Base-by-base conservation (phyloP, 805 yeast genomes). In the Wickerhamiella australiensis region DNA sequence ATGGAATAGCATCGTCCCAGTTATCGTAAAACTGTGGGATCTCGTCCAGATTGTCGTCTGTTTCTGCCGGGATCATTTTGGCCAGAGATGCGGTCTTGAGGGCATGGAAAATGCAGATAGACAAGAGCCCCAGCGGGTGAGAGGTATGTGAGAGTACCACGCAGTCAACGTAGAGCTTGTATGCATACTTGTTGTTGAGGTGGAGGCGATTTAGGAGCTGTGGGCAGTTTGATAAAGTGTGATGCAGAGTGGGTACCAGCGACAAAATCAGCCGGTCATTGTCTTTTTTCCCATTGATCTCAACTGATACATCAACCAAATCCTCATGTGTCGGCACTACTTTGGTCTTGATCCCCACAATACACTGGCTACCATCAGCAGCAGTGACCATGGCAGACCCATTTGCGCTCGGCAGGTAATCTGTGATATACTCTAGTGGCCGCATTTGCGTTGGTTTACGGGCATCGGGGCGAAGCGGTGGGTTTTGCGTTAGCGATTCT, bases 11-110 rank as follows among this genome's bases (percentile, higher is more conserved):
- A 53, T 68, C 69, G 59, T 71, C 81, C 88, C 83, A 90, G 56
- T 86, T 95, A 59, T 88, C 96, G 37, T 88, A 79, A 59, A 90
- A 88, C 0, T 85, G 82, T 1, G 96, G 96, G 54, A 84, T 80
- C 63, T 88, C 96, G 61, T 82, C 95, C 18, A 85, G 76, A 20
- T 61, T 67, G 44, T 62, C 58, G 56, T 78, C 82, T 2, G 54
- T 55, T 15, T 57, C 60, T 3, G 79, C 76, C 13, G 94, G 82
- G 1, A 77, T 69, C 49, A 86, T 66, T 42, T 78, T 70, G 5
- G 96, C 96, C 47, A 88, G 69, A 51, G 72, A 72, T 1, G 96
- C 82, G 15, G 87, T 76, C 54, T 78, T 79, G 56, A 90, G 70
- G 0, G 97, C 96, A 53, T 86, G 71, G 63, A 82, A 88, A 1